These are phyloP conservation scores for Bauhinia variegata DNA, from an alignment of 306 rosid genomes.

Conservation along the genomic window DNA sequence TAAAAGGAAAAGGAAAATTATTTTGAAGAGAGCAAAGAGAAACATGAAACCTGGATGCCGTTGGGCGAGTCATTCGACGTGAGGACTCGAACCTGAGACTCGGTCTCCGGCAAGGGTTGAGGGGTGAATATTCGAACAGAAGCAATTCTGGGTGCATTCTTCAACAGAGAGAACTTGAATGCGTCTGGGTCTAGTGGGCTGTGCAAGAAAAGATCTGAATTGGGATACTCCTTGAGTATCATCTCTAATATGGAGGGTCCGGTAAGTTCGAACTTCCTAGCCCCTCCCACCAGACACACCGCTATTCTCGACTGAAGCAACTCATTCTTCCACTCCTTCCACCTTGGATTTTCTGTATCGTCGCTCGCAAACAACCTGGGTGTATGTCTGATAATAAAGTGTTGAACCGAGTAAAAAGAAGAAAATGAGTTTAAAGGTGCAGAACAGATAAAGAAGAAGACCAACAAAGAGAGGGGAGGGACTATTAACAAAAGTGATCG, in stretches of 20 bases:
- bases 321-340: constrained; percentile 41
- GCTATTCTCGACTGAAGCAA: constrained; percentile 73
- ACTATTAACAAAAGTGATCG: constrained; percentile 54
- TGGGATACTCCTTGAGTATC: constrained; percentile 65
- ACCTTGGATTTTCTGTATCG: neutral
- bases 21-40: neutral
- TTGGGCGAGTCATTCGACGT: constrained; percentile 76
- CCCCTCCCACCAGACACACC: constrained; percentile 93
- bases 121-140: constrained; percentile 66
- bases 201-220: constrained; percentile 81
- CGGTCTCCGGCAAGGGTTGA: constrained; percentile 59
- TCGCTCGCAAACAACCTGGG: neutral
- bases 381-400: constrained; percentile 38
- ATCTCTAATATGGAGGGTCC: constrained; percentile 79
- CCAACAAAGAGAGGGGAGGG: constrained; percentile 53
- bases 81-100: constrained; percentile 64
- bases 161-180: constrained; percentile 73
- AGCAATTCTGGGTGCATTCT: constrained; percentile 61
- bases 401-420: constrained; percentile 42
- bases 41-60: constrained; percentile 74
- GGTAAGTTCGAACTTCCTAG: constrained; percentile 86
- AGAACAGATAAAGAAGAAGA: constrained; percentile 49
- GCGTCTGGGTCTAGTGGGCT: constrained; percentile 65
- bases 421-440: constrained; percentile 35
- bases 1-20: neutral